Conservation (phyloP, 2,329 filamentous ascomycete species). For the Alternaria solani region DNA sequence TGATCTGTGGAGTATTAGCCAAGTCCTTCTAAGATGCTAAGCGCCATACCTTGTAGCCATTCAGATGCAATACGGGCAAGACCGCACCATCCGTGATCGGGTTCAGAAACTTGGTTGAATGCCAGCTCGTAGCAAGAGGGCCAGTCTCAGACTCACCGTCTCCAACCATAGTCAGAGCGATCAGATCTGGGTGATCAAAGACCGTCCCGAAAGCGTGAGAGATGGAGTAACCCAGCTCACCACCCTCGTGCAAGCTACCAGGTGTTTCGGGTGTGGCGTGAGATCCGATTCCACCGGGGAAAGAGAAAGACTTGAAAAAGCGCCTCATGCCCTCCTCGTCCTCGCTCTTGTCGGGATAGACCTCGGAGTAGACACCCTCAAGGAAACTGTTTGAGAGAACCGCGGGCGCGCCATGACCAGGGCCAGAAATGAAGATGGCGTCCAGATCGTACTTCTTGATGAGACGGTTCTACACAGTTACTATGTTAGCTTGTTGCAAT, state of each 20-base stretch:
- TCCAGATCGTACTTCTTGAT: constrained; percentile 83
- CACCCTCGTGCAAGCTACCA: constrained; percentile 79
- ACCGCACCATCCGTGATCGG: constrained; percentile 80
- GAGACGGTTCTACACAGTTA: constrained; percentile 64
- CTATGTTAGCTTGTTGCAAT: background rate
- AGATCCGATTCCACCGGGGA: constrained; percentile 79
- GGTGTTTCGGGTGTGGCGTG: constrained; percentile 83
- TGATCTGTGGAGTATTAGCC: constrained; percentile 35
- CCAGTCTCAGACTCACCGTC: constrained; percentile 85
- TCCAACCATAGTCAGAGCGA: constrained; percentile 79
- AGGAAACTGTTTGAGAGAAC: constrained; percentile 79
- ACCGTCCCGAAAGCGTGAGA: constrained; percentile 81
- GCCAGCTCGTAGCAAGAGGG: constrained; percentile 80
- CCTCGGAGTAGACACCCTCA: constrained; percentile 78
- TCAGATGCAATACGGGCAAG: constrained; percentile 78
- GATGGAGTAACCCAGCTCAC: constrained; percentile 82
- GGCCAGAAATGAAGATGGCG: constrained; percentile 76
- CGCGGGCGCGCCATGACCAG: constrained; percentile 79
- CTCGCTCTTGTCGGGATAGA: constrained; percentile 77
- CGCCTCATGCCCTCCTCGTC: constrained; percentile 73
- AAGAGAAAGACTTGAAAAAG: constrained; percentile 86
- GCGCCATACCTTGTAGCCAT: constrained; percentile 76
- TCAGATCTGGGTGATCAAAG: constrained; percentile 77
- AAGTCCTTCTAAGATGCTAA: background rate
- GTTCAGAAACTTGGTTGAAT: constrained; percentile 83